Conservation (phyloP, 192 early-diverging fungal genomes). For the Coemansia sp. region DNA sequence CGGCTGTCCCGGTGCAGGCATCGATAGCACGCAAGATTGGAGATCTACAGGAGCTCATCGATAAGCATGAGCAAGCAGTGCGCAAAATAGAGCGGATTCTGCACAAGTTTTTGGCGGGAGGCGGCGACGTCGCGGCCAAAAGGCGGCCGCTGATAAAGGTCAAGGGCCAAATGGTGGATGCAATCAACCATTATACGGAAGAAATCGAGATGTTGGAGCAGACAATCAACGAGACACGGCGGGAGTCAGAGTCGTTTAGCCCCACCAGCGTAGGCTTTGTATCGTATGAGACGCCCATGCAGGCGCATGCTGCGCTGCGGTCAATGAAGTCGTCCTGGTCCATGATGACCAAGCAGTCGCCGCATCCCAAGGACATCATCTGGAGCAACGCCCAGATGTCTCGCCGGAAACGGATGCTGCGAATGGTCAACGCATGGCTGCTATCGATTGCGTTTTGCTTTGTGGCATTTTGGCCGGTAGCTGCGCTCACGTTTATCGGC, state of each 20-base stretch:
- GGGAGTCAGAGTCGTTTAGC: conserved; percentile 49
- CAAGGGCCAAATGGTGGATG: conserved; percentile 57
- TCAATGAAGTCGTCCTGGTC: conserved; percentile 28
- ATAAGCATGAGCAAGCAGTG: conserved; percentile 63
- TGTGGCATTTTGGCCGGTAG: conserved; percentile 67
- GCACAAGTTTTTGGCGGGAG: conserved; percentile 53
- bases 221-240: conserved; percentile 56
- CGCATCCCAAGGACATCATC: conserved; percentile 73
- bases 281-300: conserved; percentile 58
- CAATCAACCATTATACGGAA: conserved; percentile 67
- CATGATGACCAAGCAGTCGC: conserved; percentile 49
- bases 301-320: conserved; percentile 48
- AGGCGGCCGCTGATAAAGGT: conserved; percentile 48
- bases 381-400: conserved; percentile 68
- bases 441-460: conserved; percentile 60
- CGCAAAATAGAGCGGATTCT: conserved; percentile 64
- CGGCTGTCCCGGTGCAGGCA: conserved; percentile 54
- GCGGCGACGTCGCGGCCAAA: conserved; percentile 22
- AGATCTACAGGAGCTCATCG: conserved; percentile 62
- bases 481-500: conserved; percentile 59
- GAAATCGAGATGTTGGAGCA: conserved; percentile 58
- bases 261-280: conserved; percentile 70
- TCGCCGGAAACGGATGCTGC: conserved; percentile 47
- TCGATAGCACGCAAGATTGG: conserved; percentile 67
- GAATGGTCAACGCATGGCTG: conserved; percentile 37